phyloP scores from a whole-genome alignment of 139 green algal species.

The Micractinium sp. region DNA sequence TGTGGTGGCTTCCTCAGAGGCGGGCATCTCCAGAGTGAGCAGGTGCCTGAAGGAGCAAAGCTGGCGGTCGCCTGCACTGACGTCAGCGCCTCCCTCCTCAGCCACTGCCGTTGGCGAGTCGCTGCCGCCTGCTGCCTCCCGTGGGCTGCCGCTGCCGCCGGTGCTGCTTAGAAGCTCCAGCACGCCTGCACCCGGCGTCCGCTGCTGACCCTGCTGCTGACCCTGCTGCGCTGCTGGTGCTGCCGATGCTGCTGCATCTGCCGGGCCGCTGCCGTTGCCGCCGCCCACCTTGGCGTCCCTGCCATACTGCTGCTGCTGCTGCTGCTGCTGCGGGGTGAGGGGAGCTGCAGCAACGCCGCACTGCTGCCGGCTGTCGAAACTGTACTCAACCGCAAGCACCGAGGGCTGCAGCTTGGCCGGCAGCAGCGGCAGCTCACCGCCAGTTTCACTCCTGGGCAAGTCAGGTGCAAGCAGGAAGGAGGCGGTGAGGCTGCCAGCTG shows the following conservation, averaged over 20 bases:
- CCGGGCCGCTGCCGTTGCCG: background rate
- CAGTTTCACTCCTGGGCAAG: background rate
- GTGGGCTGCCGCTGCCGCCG: background rate
- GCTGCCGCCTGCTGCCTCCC: background rate
- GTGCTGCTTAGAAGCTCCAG: background rate
- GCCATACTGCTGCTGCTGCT: background rate
- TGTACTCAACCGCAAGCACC: constrained; percentile 32
- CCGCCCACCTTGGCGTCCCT: background rate
- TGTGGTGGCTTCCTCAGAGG: constrained; percentile 11
- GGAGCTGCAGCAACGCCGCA: constrained; percentile 8
- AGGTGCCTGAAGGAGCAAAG: constrained; percentile 35
- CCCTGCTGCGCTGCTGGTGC: background rate
- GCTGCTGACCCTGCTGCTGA: background rate
- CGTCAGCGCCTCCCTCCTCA: background rate
- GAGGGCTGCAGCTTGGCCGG: constrained; percentile 32
- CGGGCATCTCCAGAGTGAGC: constrained; percentile 34
- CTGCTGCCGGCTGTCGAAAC: constrained; percentile 34
- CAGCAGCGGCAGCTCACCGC: background rate
- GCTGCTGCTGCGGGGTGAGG: background rate
- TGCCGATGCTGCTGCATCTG: background rate
- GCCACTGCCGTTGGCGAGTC: background rate
- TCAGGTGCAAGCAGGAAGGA: constrained; percentile 33
- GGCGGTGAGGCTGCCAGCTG: constrained; percentile 14
- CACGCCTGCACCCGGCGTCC: background rate
- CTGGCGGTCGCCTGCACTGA: background rate